phyloP scores from a whole-genome alignment of 306 rosid species.

The Cucurbita maxima region DNA sequence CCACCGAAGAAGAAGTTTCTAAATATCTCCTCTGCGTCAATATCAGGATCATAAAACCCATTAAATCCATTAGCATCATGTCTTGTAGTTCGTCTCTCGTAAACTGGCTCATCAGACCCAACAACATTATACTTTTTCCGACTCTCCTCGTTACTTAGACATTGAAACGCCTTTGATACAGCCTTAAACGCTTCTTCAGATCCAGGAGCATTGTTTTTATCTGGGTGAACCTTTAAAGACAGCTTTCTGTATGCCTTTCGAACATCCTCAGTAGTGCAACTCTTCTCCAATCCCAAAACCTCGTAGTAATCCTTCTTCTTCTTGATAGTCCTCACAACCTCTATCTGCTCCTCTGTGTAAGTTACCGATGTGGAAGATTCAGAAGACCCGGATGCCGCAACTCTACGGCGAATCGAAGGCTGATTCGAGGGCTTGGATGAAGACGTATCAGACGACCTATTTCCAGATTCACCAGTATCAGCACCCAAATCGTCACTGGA shows the following conservation, averaged over 20 bases:
- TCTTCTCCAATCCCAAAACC: slow-evolving; percentile 75
- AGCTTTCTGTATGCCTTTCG: slow-evolving; percentile 72
- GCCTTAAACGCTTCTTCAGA: slow-evolving; percentile 88
- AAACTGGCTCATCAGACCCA: slow-evolving; percentile 59
- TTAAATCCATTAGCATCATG: slow-evolving; percentile 32
- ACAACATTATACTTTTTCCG: slow-evolving; percentile 51
- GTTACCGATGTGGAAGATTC: slow-evolving; percentile 25
- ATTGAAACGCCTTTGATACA: slow-evolving; percentile 89
- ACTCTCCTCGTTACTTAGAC: slow-evolving; percentile 65
- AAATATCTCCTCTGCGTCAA: slow-evolving; percentile 84
- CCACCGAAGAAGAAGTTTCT: slow-evolving; percentile 91
- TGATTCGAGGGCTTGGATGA: slow-evolving; percentile 25
- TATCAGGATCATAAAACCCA: slow-evolving; percentile 62
- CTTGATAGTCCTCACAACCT: slow-evolving; percentile 53
- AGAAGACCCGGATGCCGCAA: slow-evolving; percentile 17
- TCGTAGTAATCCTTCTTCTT: slow-evolving; percentile 77
- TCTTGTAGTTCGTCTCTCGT: slow-evolving; percentile 44
- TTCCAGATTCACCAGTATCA: slow-evolving; percentile 10
- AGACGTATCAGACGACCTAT: slow-evolving; percentile 18
- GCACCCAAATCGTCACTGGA: slow-evolving; percentile 18
- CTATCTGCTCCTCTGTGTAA: slow-evolving; percentile 53
- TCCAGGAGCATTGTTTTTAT: slow-evolving; percentile 87
- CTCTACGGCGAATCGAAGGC: slow-evolving; percentile 55
- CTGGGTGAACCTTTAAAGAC: slow-evolving; percentile 96
- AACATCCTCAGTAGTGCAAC: slow-evolving; percentile 67